Evolutionary conservation across 345 rosid species (phyloP).

Genomic region (Raphanus sativus): DNA sequence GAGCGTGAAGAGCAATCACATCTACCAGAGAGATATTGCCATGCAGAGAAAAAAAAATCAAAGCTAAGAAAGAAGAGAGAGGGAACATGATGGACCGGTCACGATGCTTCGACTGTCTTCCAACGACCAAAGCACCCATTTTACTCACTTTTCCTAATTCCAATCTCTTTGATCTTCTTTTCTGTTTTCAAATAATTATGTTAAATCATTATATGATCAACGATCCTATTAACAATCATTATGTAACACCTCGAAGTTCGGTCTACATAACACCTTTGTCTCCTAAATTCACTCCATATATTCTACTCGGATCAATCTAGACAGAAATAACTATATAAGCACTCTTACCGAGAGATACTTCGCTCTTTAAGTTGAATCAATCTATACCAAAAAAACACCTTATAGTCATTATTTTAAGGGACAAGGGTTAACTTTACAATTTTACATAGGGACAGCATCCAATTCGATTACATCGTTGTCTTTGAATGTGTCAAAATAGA

Average conservation of each 20-base stretch:
- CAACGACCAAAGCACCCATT: conserved; percentile 46
- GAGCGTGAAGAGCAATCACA: conserved; percentile 40
- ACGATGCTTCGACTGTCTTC: conserved; percentile 49
- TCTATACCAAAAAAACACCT: not conserved
- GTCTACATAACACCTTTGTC: conserved; percentile 35
- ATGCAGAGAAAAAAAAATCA: conserved; percentile 44
- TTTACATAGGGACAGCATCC: not conserved
- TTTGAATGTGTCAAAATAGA: not conserved
- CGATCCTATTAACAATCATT: conserved; percentile 38
- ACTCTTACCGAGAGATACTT: not conserved
- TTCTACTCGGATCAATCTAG: conserved; percentile 33
- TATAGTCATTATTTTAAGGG: conserved; percentile 4
- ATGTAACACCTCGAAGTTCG: conserved; percentile 32
- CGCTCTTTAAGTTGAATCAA: conserved; percentile 11
- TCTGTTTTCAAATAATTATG: not conserved
- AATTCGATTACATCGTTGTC: not conserved
- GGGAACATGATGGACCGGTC: conserved; percentile 53
- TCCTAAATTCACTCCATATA: conserved; percentile 33
- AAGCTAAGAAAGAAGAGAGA: not conserved
- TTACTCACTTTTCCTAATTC: conserved; percentile 39
- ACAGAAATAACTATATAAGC: conserved; percentile 12
- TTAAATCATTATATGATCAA: conserved; percentile 36
- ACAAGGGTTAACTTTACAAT: conserved; percentile 7
- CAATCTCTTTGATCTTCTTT: conserved; percentile 11
- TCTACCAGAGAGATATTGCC: conserved; percentile 46